These are phyloP conservation scores for Lyophyllum shimeji DNA, from an alignment of 768 basidiomycete genomes.

Conservation along the genomic window DNA sequence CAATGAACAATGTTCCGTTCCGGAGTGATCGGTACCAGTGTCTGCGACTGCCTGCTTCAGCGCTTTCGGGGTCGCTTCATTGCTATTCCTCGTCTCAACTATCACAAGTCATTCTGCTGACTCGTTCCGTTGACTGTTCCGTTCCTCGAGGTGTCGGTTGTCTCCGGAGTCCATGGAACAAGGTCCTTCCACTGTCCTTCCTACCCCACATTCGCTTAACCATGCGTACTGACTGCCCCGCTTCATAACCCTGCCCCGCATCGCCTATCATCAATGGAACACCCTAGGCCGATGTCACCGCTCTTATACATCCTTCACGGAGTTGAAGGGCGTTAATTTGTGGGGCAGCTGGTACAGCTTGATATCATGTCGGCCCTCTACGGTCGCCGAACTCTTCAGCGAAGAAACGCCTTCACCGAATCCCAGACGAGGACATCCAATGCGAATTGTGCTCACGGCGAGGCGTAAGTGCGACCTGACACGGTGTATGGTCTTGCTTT, in stretches of 20 bases:
- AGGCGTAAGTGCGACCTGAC: no score
- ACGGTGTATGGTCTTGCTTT: no score
- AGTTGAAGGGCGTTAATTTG: background rate
- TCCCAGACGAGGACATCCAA: no score
- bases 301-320: background rate
- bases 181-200: slow-evolving; percentile 1
- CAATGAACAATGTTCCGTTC: slow-evolving; percentile 8
- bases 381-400: no score
- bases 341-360: no score
- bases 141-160: background rate
- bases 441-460: no score
- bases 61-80: background rate
- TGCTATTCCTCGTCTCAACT: background rate
- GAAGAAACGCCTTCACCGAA: no score
- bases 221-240: background rate
- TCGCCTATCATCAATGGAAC: background rate
- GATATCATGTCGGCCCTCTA: no score
- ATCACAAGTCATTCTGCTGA: slow-evolving; percentile 1
- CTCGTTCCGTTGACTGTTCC: slow-evolving; percentile 4
- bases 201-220: slow-evolving; percentile 9
- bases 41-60: background rate
- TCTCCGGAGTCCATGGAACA: slow-evolving; percentile 2
- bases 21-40: slow-evolving; percentile 5
- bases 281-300: background rate
- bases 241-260: slow-evolving; percentile 2